These are phyloP conservation scores for Microdochium paspali DNA, from an alignment of 2,329 filamentous ascomycete species.

Conservation along the genomic window DNA sequence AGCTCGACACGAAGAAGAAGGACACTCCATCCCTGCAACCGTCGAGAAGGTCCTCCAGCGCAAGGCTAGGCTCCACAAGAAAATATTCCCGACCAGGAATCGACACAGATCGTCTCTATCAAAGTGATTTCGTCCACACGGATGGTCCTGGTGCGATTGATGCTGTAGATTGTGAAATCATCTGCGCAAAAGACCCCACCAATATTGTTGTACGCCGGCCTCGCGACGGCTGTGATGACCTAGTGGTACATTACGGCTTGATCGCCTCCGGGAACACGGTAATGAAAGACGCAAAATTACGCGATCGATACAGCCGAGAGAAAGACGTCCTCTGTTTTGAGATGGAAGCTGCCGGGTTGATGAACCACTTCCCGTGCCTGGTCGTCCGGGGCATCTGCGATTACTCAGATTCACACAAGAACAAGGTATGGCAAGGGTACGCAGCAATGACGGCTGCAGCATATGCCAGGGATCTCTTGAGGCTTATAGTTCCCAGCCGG, in stretches of 20 bases:
- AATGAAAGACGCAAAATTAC: constrained; percentile 15
- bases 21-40: constrained; percentile 17
- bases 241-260: constrained; percentile 21
- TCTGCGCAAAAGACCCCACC: constrained; percentile 10
- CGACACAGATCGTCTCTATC: constrained; percentile 1
- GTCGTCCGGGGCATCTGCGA: constrained; percentile 22
- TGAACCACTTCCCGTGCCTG: constrained; percentile 17
- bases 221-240: constrained; percentile 9
- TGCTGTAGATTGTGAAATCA: constrained; percentile 5
- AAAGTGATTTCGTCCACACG: constrained; percentile 1
- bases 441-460: constrained; percentile 15
- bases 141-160: no score
- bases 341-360: constrained; percentile 20
- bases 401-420: constrained; percentile 19
- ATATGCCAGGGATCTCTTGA: constrained; percentile 11
- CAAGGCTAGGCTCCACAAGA: constrained; percentile 13
- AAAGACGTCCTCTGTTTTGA: constrained; percentile 20
- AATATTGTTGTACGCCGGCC: constrained; percentile 8
- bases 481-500: not conserved
- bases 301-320: constrained; percentile 14
- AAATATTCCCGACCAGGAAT: constrained; percentile 13
- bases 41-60: constrained; percentile 12
- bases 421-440: constrained; percentile 13
- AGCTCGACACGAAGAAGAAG: constrained; percentile 5
- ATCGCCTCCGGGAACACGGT: constrained; percentile 22